A percentile compares a stretch with the other conserved stretches of the same genome.
Conservation (phyloP, 345 rosid genomes). For the Salix dunnii region DNA sequence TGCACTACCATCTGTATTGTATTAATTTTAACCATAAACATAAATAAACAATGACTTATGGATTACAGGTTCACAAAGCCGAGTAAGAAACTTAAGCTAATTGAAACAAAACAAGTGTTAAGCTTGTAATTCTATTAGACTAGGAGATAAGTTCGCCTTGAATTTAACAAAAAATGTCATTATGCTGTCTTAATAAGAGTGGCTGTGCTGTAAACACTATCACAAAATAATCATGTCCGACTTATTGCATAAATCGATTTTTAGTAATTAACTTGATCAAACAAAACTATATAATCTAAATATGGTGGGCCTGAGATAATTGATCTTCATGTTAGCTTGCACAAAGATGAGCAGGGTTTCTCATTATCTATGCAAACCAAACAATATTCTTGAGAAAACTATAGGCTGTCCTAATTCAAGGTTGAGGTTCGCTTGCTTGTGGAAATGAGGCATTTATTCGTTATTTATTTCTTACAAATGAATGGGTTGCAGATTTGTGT, state of each 20-base stretch:
- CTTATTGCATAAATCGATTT: not conserved
- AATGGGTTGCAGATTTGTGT: constrained; percentile 65
- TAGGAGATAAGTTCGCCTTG: not conserved
- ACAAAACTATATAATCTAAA: not conserved
- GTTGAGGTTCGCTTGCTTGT: not conserved
- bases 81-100: not conserved
- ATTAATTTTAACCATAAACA: not conserved
- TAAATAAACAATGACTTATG: not conserved
- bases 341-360: not conserved
- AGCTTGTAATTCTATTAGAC: not conserved
- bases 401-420: not conserved
- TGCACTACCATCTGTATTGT: not conserved
- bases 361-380: not conserved
- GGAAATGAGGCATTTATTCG: not conserved
- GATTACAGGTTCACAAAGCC: not conserved
- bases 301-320: not conserved
- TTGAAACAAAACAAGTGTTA: not conserved
- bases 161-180: not conserved
- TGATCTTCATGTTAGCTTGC: not conserved
- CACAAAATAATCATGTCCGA: not conserved
- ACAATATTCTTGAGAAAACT: not conserved
- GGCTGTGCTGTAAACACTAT: not conserved
- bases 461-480: not conserved
- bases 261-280: not conserved
- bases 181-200: not conserved